Base-by-base conservation (phyloP, 768 basidiomycete species). In the Piloderma croceum region DNA sequence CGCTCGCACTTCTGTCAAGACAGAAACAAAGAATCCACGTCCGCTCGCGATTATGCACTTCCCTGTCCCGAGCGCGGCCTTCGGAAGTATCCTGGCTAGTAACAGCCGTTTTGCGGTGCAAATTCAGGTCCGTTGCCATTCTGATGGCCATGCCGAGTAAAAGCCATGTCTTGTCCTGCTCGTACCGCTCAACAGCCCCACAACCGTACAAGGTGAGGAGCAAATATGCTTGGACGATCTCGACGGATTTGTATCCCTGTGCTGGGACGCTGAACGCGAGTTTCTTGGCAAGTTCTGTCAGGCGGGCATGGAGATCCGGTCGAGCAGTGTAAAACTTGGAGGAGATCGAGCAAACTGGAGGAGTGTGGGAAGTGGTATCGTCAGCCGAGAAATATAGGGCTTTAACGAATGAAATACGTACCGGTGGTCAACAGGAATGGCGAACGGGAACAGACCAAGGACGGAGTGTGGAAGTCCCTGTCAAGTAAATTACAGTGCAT, bases 321-420 rank as follows among this genome's bases (percentile, higher is more conserved):
- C 87, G 83, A 24, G 73, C 70, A 1, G 76, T 71, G 61, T 94
- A 93, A 62, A 90, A 96, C 57, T 89, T 87, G 54, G 88, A 83
- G 3, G 94, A 81, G 40, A 96, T 85, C n/a, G 94, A 84, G 58
- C 93, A 97, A 46, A 99, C 92, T 97, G 49, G n/a, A n/a, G n/a
- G n/a, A n/a, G n/a, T n/a, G n/a, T n/a, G n/a, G 17, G 38, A 18
- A 37, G 39, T 25, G 11, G 18, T 22, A 36, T 34, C 31, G 18
- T 31, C 34, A 31, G 12, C 17, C 24, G 13, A 24, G 3, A 6
- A 35, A 42, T 27, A 34, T 10, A 25, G 31, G 25, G 21, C 22
- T 17, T 23, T 24, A 33, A 45, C 34, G 12, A 52, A 37, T 32
- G 24, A 6, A 17, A 21, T 15, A 75, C 82, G 44, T 53, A 88